Percentiles rank a stretch among this genome's conserved stretches.
These are phyloP conservation scores for Myriosclerotinia duriaeana DNA, from an alignment of 2,329 filamentous ascomycete genomes.

Conservation along the genomic window DNA sequence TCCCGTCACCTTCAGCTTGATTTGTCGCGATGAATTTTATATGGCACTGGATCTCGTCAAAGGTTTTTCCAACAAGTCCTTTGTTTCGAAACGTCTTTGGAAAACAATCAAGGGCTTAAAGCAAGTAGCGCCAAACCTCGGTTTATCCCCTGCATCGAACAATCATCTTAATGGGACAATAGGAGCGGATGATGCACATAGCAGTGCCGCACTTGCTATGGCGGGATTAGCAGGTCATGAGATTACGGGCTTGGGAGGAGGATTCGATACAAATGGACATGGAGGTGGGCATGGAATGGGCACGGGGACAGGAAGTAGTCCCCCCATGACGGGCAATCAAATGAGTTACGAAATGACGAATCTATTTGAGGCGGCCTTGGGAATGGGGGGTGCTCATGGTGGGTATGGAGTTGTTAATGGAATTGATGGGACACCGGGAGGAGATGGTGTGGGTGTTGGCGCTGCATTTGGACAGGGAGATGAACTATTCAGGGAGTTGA, in stretches of 20 bases:
- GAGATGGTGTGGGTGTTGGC: conserved; percentile 26
- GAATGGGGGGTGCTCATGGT: conserved; percentile 32
- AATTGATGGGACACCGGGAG: conserved; percentile 24
- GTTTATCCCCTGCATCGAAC: conserved; percentile 40
- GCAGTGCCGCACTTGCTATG: conserved; percentile 55
- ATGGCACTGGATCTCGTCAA: conserved; percentile 73
- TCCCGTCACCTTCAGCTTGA: conserved; percentile 66
- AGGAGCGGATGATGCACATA: conserved; percentile 50
- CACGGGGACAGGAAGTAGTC: conserved; percentile 28
- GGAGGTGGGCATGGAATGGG: conserved; percentile 17
- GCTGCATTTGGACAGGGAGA: conserved; percentile 41
- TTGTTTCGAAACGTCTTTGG: conserved; percentile 72
- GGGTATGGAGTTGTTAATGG: conserved; percentile 24
- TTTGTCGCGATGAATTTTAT: conserved; percentile 75
- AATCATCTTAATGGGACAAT: background rate
- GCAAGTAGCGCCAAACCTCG: conserved; percentile 68
- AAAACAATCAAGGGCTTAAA: conserved; percentile 65
- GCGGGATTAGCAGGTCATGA: conserved; percentile 50
- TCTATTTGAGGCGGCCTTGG: conserved; percentile 41
- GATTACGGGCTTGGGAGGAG: conserved; percentile 33
- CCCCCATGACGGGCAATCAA: conserved; percentile 41
- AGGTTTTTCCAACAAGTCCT: conserved; percentile 68
- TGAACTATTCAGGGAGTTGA: conserved; percentile 40
- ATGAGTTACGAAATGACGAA: conserved; percentile 43
- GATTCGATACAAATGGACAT: conserved; percentile 24